Base-by-base conservation (phyloP, 306 rosid species). In the Cucurbita pepo region DNA sequence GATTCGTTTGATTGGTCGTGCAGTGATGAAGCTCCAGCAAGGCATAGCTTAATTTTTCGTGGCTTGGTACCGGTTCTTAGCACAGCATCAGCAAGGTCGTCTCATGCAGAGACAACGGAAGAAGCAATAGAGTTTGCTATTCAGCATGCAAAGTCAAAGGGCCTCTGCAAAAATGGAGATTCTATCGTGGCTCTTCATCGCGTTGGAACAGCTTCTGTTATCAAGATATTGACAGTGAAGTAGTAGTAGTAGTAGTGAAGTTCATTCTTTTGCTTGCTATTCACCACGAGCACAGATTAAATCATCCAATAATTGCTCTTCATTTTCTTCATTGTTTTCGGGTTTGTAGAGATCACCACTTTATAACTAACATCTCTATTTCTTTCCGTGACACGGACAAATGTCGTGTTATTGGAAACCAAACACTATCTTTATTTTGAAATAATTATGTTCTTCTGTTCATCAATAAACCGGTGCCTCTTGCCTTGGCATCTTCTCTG, bases 221-320 rank as follows among this genome's bases (percentile, higher is more conserved):
- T 94, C 92, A 94, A 94, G 92, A 91, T 94, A 79, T 76, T 94
- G 85, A 91, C 91, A n/a, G 97, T 94, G 82, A 93, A 93, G 86
- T 93, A 91, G 91, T 30, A 30, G 34, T 30, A 30, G 34, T 30
- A 30, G 34, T 30, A 30, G 34, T 37, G 9, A 15, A 57, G 61
- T 21, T 54, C 21, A 4, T 30, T 75, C n/a, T 50, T 51, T 36
- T 66, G 4, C 10, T 56, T 56, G 66, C 50, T 25, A 36, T 52
- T 71, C 50, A 9, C n/a, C 50, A 19, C n/a, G 38, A 53, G 48
- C 75, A 70, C 48, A 30, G 71, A 43, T 19, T 36, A 45, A n/a
- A 69, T 73, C 67, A 69, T 73, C 67, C 5, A 48, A 69, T 69
- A 69, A 69, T 51, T 69, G 73, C 73, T 69, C 43, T 15, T 14